phyloP scores from a whole-genome alignment of 1,284 basidiomycete species.

The Cystobasidium pallidum region DNA sequence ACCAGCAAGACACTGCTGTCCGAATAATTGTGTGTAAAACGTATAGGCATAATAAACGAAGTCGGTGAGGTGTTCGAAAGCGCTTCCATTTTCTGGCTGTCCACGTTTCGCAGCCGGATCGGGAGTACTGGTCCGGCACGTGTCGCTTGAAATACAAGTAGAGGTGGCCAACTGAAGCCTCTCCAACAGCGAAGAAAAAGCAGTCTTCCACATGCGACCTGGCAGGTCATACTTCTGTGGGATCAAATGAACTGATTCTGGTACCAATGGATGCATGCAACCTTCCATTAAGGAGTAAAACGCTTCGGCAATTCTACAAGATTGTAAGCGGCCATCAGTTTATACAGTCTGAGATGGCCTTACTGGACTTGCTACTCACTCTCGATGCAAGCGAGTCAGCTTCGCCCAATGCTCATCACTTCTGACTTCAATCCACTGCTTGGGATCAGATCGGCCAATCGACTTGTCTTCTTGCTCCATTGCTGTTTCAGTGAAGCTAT shows the following conservation, averaged over 20 bases:
- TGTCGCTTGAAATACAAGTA: conserved; percentile 53
- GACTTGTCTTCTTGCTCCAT: not conserved
- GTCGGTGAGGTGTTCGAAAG: conserved; percentile 75
- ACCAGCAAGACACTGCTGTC: conserved; percentile 70
- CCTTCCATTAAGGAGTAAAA: conserved; percentile 86
- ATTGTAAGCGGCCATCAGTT: no score
- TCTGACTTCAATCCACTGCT: conserved; percentile 56
- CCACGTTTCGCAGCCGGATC: conserved; percentile 1
- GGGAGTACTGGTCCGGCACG: not conserved
- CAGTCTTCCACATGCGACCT: conserved; percentile 86
- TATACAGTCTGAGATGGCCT: no score
- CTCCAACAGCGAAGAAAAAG: conserved; percentile 87
- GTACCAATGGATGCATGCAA: conserved; percentile 81
- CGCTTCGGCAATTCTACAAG: conserved; percentile 74
- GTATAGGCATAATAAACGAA: conserved; percentile 95
- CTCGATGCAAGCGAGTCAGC: conserved; percentile 50
- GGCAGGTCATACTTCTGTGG: conserved; percentile 95
- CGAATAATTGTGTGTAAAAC: conserved; percentile 86
- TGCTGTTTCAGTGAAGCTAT: conserved; percentile 59
- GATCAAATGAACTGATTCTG: conserved; percentile 81
- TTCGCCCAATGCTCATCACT: conserved; percentile 53
- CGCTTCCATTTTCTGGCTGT: conserved; percentile 47
- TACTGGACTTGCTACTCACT: no score
- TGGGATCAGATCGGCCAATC: conserved; percentile 29
- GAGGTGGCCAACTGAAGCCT: conserved; percentile 78